Evolutionary conservation across 257 asterid species (phyloP), one percentile per base, ranked within the genome.

Genomic region (Plantago elongata): DNA sequence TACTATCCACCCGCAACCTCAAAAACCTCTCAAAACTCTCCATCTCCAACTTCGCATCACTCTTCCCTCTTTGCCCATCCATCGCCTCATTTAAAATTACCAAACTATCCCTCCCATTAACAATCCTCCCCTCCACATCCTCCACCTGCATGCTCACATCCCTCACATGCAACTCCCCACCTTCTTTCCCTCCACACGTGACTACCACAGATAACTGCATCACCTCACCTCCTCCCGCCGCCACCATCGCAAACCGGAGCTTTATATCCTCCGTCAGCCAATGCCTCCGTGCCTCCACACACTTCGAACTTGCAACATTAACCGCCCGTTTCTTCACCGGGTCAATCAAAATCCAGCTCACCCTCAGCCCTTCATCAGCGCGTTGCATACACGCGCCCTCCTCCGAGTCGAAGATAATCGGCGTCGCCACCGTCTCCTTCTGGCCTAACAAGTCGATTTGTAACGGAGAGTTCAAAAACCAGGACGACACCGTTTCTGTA

Each of bases 341-440:
- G 66, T 84, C 90, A 9, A 86, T 80, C 62, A 89, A 11, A 17
- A 89, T 84, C 97, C 97, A 89, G 72, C 94, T 86, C 78, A 86
- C 57, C 3, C 71, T 47, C 77, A 89, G 50, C 9, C 71, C 64
- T 51, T 80, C 75, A 64, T 60, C 73, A 40, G 85, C 67, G 45
- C 50, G 68, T 18, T 16, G 9, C 47, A 47, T 15, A 56, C 47
- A 51, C 45, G 64, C 16, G 15, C 56, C 74, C 2, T 63, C 76
- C 13, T 68, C 79, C 13, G 58, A 69, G 62, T 42, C 69, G 47
- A 65, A 63, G 12, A 57, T 67, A 51, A 51, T 60, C 58, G 85
- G 84, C 45, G 76, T 69, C 42, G 79, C 58, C 34, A 81, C 69
- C 10, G 38, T 66, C 30, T 83, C 92, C 15, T 79, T 69, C n/a